phyloP scores from a whole-genome alignment of 768 basidiomycete species.

The Amanita rubescens region DNA sequence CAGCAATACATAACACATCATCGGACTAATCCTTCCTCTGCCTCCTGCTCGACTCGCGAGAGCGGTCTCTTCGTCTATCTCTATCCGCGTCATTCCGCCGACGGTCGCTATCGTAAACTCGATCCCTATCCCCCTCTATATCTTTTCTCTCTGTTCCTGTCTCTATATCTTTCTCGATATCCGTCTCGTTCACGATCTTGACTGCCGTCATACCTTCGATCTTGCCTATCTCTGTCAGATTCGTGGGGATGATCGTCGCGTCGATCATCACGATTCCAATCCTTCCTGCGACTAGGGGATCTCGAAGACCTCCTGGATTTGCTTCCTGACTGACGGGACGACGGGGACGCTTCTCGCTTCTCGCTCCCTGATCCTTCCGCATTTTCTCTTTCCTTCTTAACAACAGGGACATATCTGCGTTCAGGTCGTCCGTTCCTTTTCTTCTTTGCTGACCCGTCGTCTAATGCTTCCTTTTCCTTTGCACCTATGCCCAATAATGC shows the following conservation, averaged over 20 bases:
- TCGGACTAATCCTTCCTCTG: neutral
- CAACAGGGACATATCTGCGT: slow-evolving; percentile 76
- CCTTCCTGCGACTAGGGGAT: slow-evolving; percentile 37
- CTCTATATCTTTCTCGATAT: slow-evolving; percentile 14
- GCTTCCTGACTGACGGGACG: slow-evolving; percentile 29
- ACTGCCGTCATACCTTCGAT: slow-evolving; percentile 11
- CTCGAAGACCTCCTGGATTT: slow-evolving; percentile 44
- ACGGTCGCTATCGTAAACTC: slow-evolving; percentile 24
- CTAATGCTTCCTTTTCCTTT: slow-evolving; percentile 70
- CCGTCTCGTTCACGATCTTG: slow-evolving; percentile 14
- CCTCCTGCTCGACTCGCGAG: slow-evolving; percentile 6
- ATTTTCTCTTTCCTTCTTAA: slow-evolving; percentile 55
- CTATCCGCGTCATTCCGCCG: slow-evolving; percentile 23
- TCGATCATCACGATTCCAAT: slow-evolving; percentile 24
- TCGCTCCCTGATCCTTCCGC: slow-evolving; percentile 16
- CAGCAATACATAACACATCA: neutral
- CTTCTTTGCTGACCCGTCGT: slow-evolving; percentile 58
- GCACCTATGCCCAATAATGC: slow-evolving; percentile 91
- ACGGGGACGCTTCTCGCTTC: slow-evolving; percentile 28
- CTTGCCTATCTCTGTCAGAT: slow-evolving; percentile 6
- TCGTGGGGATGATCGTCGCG: slow-evolving; percentile 10
- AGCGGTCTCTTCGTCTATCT: slow-evolving; percentile 8
- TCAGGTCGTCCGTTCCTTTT: slow-evolving; percentile 42
- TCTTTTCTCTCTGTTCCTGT: slow-evolving; percentile 18
- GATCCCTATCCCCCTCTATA: slow-evolving; percentile 20